Conservation (phyloP, 179 eudicot species). For the Beta macrorhiza region DNA sequence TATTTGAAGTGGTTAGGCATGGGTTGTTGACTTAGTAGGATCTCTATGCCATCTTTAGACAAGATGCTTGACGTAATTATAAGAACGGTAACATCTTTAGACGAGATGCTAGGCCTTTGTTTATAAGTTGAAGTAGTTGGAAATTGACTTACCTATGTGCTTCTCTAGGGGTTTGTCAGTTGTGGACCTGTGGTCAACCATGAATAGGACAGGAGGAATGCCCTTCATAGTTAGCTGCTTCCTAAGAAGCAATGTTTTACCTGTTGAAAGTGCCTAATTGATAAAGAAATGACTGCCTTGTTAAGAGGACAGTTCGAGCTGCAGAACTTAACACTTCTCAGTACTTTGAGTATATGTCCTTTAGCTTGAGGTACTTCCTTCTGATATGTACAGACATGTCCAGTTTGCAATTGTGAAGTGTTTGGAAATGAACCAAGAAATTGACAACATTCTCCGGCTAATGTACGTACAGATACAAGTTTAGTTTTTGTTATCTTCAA, state of each 20-base stretch:
- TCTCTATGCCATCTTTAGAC: not conserved
- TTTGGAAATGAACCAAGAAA: slow-evolving; percentile 42
- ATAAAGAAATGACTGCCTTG: not conserved
- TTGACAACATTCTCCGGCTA: slow-evolving; percentile 22
- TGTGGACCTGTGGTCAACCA: not conserved
- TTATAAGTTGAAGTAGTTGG: not conserved
- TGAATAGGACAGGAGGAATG: not conserved
- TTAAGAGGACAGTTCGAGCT: not conserved
- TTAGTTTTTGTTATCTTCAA: slow-evolving; percentile 20
- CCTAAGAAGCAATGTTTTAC: not conserved
- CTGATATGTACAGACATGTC: slow-evolving; percentile 33
- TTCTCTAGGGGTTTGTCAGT: not conserved
- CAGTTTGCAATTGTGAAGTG: slow-evolving; percentile 40
- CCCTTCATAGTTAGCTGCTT: not conserved
- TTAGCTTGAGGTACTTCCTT: not conserved
- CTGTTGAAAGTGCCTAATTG: not conserved
- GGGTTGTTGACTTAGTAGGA: not conserved
- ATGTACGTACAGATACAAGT: slow-evolving; percentile 24
- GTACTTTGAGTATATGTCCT: not conserved
- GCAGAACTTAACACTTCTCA: not conserved
- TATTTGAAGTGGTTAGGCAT: not conserved
- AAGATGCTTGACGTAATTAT: not conserved
- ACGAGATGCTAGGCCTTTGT: not conserved
- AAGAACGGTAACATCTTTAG: not conserved
- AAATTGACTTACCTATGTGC: not conserved